Conservation (phyloP, 164 flowering plant genomes). For the grape (Vitis vinifera) region DNA sequence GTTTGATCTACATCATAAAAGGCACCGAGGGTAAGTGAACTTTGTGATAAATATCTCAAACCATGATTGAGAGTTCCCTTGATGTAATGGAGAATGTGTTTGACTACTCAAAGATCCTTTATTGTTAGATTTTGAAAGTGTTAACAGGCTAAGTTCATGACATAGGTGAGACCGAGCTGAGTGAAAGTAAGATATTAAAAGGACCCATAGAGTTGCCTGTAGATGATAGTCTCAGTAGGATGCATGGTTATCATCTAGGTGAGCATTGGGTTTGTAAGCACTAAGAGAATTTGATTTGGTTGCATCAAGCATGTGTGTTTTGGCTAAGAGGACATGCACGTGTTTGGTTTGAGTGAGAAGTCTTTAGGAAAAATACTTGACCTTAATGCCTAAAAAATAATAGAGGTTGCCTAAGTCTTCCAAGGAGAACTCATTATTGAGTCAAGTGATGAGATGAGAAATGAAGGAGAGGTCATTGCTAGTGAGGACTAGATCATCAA, state of each 20-base stretch:
- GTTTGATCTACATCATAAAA: not conserved
- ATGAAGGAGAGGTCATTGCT: too few species aligned
- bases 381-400: too few species aligned
- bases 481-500: too few species aligned
- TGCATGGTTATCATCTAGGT: too few species aligned
- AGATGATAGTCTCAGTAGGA: not conserved
- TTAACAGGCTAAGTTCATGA: constrained; percentile 1
- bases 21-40: not conserved
- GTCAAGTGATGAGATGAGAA: too few species aligned
- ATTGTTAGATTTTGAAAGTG: constrained; percentile 5
- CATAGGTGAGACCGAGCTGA: not conserved
- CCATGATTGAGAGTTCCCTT: not conserved
- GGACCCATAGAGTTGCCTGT: not conserved
- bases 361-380: too few species aligned
- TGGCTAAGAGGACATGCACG: not conserved
- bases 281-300: not conserved
- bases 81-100: constrained; percentile 2
- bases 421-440: too few species aligned
- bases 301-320: not conserved
- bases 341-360: too few species aligned
- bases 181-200: constrained; percentile 13
- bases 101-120: not conserved
- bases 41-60: not conserved
- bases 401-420: too few species aligned
- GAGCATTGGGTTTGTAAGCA: not conserved